Base-by-base conservation (phyloP, 1,139 yeast genomes). In the Spencermartinsiella ligniputridi region DNA sequence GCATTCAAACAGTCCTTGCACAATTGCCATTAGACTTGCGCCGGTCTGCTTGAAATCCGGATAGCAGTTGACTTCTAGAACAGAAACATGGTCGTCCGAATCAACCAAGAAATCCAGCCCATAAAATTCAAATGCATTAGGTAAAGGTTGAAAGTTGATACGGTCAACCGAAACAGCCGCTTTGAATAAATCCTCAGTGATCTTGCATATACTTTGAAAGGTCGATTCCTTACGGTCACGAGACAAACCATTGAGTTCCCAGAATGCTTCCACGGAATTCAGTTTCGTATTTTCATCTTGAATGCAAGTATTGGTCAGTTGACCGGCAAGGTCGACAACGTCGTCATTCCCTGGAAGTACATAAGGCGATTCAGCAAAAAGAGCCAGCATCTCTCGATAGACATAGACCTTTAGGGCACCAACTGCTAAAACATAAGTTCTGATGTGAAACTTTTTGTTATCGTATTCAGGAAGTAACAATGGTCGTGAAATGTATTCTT, bases 31-130 rank as follows among this genome's bases (percentile, higher is more conserved):
- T 56, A 92, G 71, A 4, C 76, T 82, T 16, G 69, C 76, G 11
- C 98, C 98, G 0, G 97, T 92, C 65, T 92, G 98, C 60, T 89
- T 89, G 67, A 92, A 92, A 61, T 92, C 98, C 0, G 98, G 98
- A 61, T 84, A 92, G 8, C 97, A 83, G 60, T 92, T 92, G 39
- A 89, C 87, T 63, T 92, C 98, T 33, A 92, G 68, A 35, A 92
- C 63, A 39, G 71, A 71, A 2, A 85, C 92, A 8, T 70, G 60
- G 24, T 64, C 62, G 35, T 79, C 70, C 1, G 68, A 70, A 52
- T 79, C 81, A 6, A 92, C 85, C 49, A 92, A 65, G 63, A 87
- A 89, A 63, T 92, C 98, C 12, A 92, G 70, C 0, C 98, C 98
- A 61, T 76, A 92, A 9, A 88, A 72, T 62, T 92, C 98, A 60